These are phyloP conservation scores for Dispira parvispora DNA, from an alignment of 192 early-diverging fungal species.

Conservation along the genomic window DNA sequence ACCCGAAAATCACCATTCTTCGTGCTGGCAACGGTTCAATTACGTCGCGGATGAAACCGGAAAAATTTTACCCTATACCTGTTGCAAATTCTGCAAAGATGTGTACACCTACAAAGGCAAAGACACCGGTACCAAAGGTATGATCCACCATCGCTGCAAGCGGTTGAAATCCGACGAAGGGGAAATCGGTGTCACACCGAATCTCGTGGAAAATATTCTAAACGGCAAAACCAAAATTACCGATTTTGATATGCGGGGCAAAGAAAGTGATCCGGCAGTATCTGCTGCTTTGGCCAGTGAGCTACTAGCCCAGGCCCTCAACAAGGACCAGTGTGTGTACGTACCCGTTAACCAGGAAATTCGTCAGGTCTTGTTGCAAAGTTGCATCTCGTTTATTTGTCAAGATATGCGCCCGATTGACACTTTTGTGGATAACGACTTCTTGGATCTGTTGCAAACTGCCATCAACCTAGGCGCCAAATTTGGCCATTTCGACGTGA, in stretches of 20 bases:
- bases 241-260: neutral
- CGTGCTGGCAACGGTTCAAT: constrained; percentile 7
- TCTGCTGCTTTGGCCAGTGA: constrained; percentile 4
- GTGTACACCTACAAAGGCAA: constrained; percentile 11
- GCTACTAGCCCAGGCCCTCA: constrained; percentile 8
- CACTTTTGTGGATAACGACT: constrained; percentile 5
- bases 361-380: constrained; percentile 9
- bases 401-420: constrained; percentile 9
- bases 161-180: neutral
- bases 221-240: neutral
- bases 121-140: constrained; percentile 10
- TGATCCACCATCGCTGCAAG: constrained; percentile 11
- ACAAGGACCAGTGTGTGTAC: constrained; percentile 5
- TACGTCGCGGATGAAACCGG: constrained; percentile 6
- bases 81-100: constrained; percentile 10
- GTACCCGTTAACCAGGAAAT: constrained; percentile 8
- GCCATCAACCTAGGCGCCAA: constrained; percentile 9
- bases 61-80: constrained; percentile 3
- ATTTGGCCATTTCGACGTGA: constrained; percentile 9
- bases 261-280: neutral
- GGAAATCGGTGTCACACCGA: neutral
- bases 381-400: constrained; percentile 10
- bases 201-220: neutral
- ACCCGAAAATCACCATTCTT: constrained; percentile 3
- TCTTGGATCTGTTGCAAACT: constrained; percentile 10